A percentile compares a stretch with the other conserved stretches of the same genome.
Conservation (phyloP, 2,329 filamentous ascomycete genomes). For the Fonsecaea pugnacius region DNA sequence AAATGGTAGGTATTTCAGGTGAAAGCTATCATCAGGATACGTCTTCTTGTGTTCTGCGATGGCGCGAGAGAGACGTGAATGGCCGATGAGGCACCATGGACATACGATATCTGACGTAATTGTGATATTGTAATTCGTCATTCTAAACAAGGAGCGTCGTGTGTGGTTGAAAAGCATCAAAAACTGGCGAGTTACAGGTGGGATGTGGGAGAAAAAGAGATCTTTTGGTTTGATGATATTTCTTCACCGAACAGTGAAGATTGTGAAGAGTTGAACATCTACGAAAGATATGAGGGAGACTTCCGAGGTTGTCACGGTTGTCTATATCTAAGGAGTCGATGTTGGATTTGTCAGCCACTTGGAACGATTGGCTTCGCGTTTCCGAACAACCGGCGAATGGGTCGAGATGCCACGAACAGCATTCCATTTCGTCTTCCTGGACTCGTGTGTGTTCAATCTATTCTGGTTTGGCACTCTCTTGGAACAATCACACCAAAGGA, state of each 20-base stretch:
- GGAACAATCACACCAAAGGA: background rate
- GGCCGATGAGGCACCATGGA: slow-evolving; percentile 74
- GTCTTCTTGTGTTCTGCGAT: slow-evolving; percentile 68
- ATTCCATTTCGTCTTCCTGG: background rate
- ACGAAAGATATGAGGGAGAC: background rate
- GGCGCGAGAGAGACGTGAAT: slow-evolving; percentile 72
- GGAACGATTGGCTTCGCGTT: background rate
- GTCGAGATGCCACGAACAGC: background rate
- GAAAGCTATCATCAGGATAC: slow-evolving; percentile 73
- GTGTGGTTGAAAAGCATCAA: slow-evolving; percentile 25
- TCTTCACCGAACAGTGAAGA: background rate
- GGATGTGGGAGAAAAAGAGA: background rate
- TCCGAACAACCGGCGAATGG: background rate
- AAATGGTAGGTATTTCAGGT: slow-evolving; percentile 75
- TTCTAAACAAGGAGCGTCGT: slow-evolving; percentile 42
- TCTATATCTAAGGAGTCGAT: background rate
- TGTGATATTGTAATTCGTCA: slow-evolving; percentile 77
- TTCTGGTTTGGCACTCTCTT: background rate
- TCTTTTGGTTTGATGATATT: background rate
- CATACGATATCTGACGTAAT: slow-evolving; percentile 84
- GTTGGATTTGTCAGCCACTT: slow-evolving; percentile 21
- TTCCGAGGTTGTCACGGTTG: background rate
- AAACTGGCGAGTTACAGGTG: background rate
- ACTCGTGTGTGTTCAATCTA: background rate
- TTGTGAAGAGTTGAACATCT: background rate